Evolutionary conservation across 2,329 filamentous ascomycete genomes (phyloP).

Genomic region (Plenodomus tracheiphilus): DNA sequence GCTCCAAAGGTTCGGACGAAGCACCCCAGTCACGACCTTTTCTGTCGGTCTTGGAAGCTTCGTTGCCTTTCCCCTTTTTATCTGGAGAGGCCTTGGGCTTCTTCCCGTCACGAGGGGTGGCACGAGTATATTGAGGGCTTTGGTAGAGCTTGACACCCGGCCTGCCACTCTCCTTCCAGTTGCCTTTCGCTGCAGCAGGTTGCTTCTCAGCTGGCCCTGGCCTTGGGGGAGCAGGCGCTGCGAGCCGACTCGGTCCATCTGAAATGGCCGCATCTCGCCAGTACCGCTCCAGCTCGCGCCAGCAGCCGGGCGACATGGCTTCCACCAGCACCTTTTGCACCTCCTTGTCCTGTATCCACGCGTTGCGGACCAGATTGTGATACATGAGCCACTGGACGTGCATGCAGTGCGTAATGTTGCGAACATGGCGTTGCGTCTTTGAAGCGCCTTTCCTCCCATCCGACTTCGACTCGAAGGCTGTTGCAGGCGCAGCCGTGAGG

Average conservation of each 20-base stretch:
- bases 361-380: conserved; percentile 73
- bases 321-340: conserved; percentile 39
- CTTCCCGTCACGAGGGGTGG: conserved; percentile 5
- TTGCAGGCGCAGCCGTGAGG: conserved; percentile 46
- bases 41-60: conserved; percentile 48
- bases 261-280: conserved; percentile 77
- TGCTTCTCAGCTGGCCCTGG: conserved; percentile 66
- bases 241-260: conserved; percentile 76
- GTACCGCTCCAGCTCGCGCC: conserved; percentile 49
- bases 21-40: conserved; percentile 70
- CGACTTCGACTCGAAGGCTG: conserved; percentile 40
- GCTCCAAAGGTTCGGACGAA: conserved; percentile 69
- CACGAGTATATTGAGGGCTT: conserved; percentile 19
- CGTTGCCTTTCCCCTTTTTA: conserved; percentile 28
- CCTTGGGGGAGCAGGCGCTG: conserved; percentile 63
- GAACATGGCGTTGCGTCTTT: conserved; percentile 79
- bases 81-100: conserved; percentile 10
- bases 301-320: conserved; percentile 34
- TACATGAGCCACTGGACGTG: conserved; percentile 88
- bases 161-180: conserved; percentile 49
- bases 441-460: conserved; percentile 81
- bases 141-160: conserved; percentile 39
- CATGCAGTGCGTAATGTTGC: conserved; percentile 79
- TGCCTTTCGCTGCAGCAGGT: conserved; percentile 23
- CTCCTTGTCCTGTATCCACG: conserved; percentile 41